Base-by-base conservation (phyloP, 331 rosid genomes). In the Acacia pycnantha region DNA sequence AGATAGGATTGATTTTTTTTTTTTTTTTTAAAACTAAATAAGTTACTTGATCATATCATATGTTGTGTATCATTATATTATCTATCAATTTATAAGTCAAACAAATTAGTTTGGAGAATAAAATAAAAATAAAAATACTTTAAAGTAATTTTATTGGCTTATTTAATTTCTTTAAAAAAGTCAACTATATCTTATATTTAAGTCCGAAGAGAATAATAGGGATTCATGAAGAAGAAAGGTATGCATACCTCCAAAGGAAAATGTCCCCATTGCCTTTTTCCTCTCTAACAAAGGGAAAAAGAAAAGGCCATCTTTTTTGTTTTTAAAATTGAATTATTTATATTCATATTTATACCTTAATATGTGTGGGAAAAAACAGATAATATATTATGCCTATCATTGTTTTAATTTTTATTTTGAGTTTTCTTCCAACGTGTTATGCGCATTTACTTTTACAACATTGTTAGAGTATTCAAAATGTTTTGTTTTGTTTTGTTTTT, bases 241-340 rank as follows among this genome's bases (percentile, higher is more conserved):
- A 19, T 68, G 50, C 48, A 9, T 37, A 29, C 48, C n/a, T 67
- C 73, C 51, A 40, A 47, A 12, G 31, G 81, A 35, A 48, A 58
- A 27, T 40, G 3, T 8, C 71, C 24, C 24, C 24, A 31, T 6
- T 31, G n/a, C 71, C 44, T 16, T 65, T 65, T 18, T 8, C 44
- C 1, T 31, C 4, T 31, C 71, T 31, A 31, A 33, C 13, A 33
- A 31, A 65, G 47, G 83, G 56, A 40, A 67, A 37, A 65, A 69
- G 73, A 51, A 53, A 82, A 84, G 13, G 76, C 78, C 79, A 70
- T 76, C 79, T 73, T 77, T 62, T 77, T 68, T 85, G 79, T 82
- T 64, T 70, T 71, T 64, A 65, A 22, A 22, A 58, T 58, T 58
- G 65, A 58, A 22, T 58, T 59, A 26, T 59, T 24, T 24, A 59